These are phyloP conservation scores for Astrothelium subdiscretum DNA, from an alignment of 495 filamentous ascomycete genomes.

Conservation along the genomic window DNA sequence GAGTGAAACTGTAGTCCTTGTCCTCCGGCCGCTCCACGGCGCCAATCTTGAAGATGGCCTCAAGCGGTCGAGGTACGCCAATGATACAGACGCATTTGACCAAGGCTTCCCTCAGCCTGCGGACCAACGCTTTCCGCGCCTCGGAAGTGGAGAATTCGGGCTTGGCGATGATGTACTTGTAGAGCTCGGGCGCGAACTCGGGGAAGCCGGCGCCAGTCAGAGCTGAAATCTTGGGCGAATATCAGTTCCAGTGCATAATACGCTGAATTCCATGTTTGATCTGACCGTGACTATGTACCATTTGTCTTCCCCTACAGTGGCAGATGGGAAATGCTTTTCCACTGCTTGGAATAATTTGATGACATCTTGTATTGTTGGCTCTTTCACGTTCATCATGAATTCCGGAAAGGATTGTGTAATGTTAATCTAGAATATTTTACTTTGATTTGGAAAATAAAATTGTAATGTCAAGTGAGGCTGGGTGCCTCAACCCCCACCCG, in stretches of 20 bases:
- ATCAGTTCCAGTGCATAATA: too few species aligned
- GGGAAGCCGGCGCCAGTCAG: conserved; percentile 21
- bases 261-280: too few species aligned
- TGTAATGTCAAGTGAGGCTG: too few species aligned
- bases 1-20: conserved; percentile 28
- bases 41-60: conserved; percentile 24
- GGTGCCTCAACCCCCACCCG: too few species aligned
- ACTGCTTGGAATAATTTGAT: conserved; percentile 38
- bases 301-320: conserved; percentile 37
- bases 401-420: too few species aligned
- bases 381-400: conserved; percentile 11
- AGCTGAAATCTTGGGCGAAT: conserved; percentile 14
- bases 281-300: conserved; percentile 46
- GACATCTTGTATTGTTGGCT: conserved; percentile 26
- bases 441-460: neutral
- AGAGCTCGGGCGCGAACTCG: conserved; percentile 20
- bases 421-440: neutral
- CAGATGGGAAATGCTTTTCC: conserved; percentile 39
- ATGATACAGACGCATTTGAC: conserved; percentile 24
- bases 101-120: conserved; percentile 23
- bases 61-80: conserved; percentile 24
- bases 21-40: conserved; percentile 21
- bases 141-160: conserved; percentile 19
- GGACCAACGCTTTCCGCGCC: conserved; percentile 23
- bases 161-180: conserved; percentile 21